phyloP scores from a whole-genome alignment of 352 stramenopile genomes.

The Phytophthora pseudosyringae region DNA sequence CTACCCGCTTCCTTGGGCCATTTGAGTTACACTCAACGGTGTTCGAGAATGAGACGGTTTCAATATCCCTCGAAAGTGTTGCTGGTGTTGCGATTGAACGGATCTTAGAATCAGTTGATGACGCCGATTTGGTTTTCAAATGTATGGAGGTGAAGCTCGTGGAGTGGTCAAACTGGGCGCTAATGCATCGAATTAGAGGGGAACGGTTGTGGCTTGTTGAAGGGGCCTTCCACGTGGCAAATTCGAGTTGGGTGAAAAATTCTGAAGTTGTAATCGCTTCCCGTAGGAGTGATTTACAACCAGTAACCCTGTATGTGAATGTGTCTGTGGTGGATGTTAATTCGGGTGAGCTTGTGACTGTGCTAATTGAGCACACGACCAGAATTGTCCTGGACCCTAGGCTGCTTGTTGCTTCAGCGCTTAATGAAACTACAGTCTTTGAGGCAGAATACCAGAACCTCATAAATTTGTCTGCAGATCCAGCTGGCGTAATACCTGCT shows the following conservation, averaged over 20 bases:
- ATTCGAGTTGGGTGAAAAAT: constrained; percentile 5
- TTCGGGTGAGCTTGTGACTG: constrained; percentile 8
- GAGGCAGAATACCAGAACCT: constrained; percentile 20
- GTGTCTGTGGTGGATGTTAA: constrained; percentile 10
- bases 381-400: constrained; percentile 12
- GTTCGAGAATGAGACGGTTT: constrained; percentile 13
- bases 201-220: constrained; percentile 1
- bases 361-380: constrained; percentile 5
- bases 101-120: not conserved
- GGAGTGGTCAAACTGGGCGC: constrained; percentile 17
- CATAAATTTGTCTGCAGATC: constrained; percentile 24
- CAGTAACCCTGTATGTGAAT: constrained; percentile 12
- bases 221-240: not conserved
- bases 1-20: constrained; percentile 9
- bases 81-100: not conserved
- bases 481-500: constrained; percentile 3
- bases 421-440: constrained; percentile 15
- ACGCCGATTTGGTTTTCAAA: not conserved
- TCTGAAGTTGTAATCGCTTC: constrained; percentile 13
- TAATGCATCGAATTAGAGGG: constrained; percentile 14
- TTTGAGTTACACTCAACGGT: constrained; percentile 14
- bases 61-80: not conserved
- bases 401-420: not conserved
- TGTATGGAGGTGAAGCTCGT: constrained; percentile 6
- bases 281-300: not conserved